These are phyloP conservation scores for Aspergillus tamarii DNA, from an alignment of 2,329 filamentous ascomycete genomes.

Conservation along the genomic window DNA sequence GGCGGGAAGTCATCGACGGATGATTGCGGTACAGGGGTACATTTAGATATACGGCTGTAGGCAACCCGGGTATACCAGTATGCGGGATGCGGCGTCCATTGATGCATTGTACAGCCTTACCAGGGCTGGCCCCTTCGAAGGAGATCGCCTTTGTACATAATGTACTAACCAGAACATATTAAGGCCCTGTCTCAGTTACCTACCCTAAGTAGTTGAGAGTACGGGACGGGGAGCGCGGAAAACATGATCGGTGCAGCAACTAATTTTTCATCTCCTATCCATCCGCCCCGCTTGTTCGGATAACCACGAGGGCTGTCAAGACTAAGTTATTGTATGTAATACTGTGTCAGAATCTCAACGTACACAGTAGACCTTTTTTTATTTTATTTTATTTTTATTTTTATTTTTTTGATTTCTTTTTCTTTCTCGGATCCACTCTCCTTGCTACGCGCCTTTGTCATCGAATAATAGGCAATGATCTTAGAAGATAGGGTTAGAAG, in stretches of 20 bases:
- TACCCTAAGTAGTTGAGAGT: conserved; percentile 2
- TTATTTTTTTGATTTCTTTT: background rate
- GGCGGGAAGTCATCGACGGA: background rate
- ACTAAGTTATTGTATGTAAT: conserved; percentile 20
- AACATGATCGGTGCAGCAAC: conserved; percentile 22
- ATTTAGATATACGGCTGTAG: background rate
- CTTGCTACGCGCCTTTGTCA: background rate
- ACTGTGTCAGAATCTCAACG: conserved; percentile 6
- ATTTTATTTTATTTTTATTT: background rate
- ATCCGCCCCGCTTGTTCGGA: conserved; percentile 24
- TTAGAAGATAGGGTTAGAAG: background rate
- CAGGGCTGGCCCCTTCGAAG: conserved; percentile 15
- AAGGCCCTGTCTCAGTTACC: conserved; percentile 1
- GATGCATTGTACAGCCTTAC: conserved; percentile 25
- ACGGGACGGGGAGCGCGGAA: conserved; percentile 13
- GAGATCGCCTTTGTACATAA: background rate
- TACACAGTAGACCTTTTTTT: background rate
- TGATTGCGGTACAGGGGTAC: conserved; percentile 6
- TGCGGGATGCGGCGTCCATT: conserved; percentile 13
- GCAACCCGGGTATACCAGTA: conserved; percentile 5
- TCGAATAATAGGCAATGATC: background rate
- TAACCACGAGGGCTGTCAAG: conserved; percentile 25
- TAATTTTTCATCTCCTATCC: conserved; percentile 16
- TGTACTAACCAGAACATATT: background rate
- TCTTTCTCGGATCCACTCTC: background rate